Evolutionary conservation across 108 stramenopile genomes (phyloP).

Genomic region (Pseudonitzschia pungens): DNA sequence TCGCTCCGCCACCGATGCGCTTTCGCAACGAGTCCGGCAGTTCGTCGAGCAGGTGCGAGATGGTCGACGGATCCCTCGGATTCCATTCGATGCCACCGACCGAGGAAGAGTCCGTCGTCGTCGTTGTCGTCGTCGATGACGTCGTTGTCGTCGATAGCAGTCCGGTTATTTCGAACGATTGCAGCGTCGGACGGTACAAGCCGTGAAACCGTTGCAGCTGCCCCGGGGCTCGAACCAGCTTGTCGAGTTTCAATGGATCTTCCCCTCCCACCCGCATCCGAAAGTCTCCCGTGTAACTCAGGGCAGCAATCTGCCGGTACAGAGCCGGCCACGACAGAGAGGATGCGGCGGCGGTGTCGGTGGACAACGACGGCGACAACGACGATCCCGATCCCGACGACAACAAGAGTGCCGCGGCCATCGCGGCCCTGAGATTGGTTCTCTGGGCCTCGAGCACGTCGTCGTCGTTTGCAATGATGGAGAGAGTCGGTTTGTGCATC

Average conservation of each 20-base stretch:
- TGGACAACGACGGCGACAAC: neutral
- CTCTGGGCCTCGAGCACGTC: conserved; percentile 46
- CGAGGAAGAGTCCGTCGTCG: neutral
- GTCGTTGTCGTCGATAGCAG: conserved; percentile 40
- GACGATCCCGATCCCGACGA: no score
- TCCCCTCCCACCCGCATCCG: conserved; percentile 83
- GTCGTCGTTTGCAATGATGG: conserved; percentile 32
- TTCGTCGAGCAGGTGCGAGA: neutral
- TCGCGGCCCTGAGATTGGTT: conserved; percentile 59
- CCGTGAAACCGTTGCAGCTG: conserved; percentile 67
- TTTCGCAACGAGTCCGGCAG: conserved; percentile 4
- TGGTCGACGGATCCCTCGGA: conserved; percentile 15
- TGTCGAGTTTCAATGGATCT: conserved; percentile 76
- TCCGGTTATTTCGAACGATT: conserved; percentile 39
- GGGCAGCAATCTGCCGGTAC: conserved; percentile 53
- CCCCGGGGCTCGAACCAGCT: conserved; percentile 70
- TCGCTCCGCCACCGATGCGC: neutral
- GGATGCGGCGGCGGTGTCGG: neutral
- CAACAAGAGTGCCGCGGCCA: conserved; percentile 65
- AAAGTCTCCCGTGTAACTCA: conserved; percentile 85
- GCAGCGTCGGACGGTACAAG: conserved; percentile 50
- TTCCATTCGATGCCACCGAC: conserved; percentile 43
- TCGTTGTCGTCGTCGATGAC: no score
- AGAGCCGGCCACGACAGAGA: conserved; percentile 23
- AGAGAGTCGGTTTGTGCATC: conserved; percentile 79